Evolutionary conservation across 2,329 filamentous ascomycete genomes (phyloP), one percentile per base, ranked within the genome.

Genomic region (Pseudophaeomoniella oleicola): DNA sequence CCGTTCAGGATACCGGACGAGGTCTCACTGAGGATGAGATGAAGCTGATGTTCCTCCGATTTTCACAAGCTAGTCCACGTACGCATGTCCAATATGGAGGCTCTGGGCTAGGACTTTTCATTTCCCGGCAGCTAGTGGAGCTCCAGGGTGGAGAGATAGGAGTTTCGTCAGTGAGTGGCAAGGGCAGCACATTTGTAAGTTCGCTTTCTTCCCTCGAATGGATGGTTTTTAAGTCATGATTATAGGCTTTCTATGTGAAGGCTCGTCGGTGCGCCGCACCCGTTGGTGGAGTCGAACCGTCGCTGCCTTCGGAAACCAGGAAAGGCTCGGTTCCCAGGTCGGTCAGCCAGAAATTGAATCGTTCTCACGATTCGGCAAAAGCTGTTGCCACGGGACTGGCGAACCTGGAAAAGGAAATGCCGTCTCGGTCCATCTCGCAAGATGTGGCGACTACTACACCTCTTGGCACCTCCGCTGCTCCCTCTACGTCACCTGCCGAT

Each of bases 61-160:
- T 88, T 52, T 77, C 78, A 4, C 82, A 87, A 54, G 79, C 80
- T 1, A 81, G 73, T n/a, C 76, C 79, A 2, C 72, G 72, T 34
- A 85, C 80, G 1, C 80, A 84, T 44, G 74, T 83, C 10, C 74
- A 82, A 47, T 85, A 87, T 44, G 82, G 81, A 15, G 82, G 82
- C 0, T 81, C 76, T 0, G 82, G 82, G 0, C 65, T 88, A 1
- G 82, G 82, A 0, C 62, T 87, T 0, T 87, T 85, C 53, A 86
- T 87, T 44, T 81, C 75, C 31, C 70, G 80, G 14, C 72, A 81
- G 37, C 64, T 88, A n/a, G 82, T 79, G 0, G 81, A 87, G 50
- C 60, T 86, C 10, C 81, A 86, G 51, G 80, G 81, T 13, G 82
- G 82, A 2, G 75, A 81, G 41, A 85, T 88, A 31, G 81, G 81